phyloP scores from a whole-genome alignment of 257 asterid species.

The Solanum habrochaites region DNA sequence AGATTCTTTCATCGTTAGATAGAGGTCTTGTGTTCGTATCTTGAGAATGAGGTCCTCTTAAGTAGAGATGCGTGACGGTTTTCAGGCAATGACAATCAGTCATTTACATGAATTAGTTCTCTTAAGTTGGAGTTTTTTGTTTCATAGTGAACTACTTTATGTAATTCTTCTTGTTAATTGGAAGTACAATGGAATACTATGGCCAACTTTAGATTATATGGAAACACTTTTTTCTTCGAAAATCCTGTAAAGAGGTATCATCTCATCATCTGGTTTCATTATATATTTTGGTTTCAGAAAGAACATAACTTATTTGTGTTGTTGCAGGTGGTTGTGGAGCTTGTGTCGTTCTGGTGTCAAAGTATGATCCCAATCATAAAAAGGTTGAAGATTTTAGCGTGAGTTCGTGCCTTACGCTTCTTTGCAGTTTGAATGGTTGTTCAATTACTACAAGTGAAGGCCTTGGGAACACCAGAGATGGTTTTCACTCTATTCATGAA shows the following conservation, averaged over 20 bases:
- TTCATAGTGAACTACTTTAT: not conserved
- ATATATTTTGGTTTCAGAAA: not conserved
- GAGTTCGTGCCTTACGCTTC: slow-evolving; percentile 67
- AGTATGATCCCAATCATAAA: slow-evolving; percentile 23
- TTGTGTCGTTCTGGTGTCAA: slow-evolving; percentile 60
- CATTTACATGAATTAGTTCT: not conserved
- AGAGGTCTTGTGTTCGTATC: not conserved
- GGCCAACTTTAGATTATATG: not conserved
- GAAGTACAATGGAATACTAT: not conserved
- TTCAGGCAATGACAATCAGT: not conserved
- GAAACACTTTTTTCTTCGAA: not conserved
- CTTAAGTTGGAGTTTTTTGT: not conserved
- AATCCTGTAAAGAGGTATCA: not conserved
- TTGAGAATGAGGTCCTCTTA: not conserved
- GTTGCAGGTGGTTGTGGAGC: slow-evolving; percentile 78
- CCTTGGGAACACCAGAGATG: slow-evolving; percentile 61
- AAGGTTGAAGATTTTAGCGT: slow-evolving; percentile 25
- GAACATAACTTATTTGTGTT: not conserved
- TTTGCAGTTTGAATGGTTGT: slow-evolving; percentile 57
- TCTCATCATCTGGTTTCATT: not conserved
- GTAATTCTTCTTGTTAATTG: not conserved
- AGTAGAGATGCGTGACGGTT: not conserved
- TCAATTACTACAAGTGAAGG: slow-evolving; percentile 72
- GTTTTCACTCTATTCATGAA: slow-evolving; percentile 66
- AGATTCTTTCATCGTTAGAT: not conserved